These are phyloP conservation scores for Zelopaecilomyces penicillatus DNA, from an alignment of 2,329 filamentous ascomycete genomes.

Conservation along the genomic window DNA sequence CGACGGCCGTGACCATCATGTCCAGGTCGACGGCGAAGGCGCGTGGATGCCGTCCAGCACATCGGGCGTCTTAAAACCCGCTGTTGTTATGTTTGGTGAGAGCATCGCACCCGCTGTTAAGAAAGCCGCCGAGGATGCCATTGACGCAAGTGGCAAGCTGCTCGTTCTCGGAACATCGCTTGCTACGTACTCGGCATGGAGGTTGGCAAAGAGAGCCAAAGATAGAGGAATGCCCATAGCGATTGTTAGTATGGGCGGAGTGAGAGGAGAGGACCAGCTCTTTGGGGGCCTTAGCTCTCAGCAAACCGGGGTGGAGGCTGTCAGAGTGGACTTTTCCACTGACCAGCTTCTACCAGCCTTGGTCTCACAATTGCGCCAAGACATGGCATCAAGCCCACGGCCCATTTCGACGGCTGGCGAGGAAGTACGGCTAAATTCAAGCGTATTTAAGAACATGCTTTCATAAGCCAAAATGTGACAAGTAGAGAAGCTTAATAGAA, in stretches of 20 bases:
- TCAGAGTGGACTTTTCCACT: slow-evolving; percentile 50
- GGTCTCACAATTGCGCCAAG: slow-evolving; percentile 40
- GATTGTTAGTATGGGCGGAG: slow-evolving; percentile 79
- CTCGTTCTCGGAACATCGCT: slow-evolving; percentile 82
- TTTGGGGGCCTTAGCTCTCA: slow-evolving; percentile 48
- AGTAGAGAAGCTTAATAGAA: slow-evolving; percentile 38
- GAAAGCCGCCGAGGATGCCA: slow-evolving; percentile 64
- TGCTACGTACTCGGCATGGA: slow-evolving; percentile 92
- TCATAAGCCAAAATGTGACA: slow-evolving; percentile 22
- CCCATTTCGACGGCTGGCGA: background rate
- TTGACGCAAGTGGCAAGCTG: slow-evolving; percentile 67
- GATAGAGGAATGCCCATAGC: slow-evolving; percentile 79
- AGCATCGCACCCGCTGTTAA: slow-evolving; percentile 66
- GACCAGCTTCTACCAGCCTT: slow-evolving; percentile 50
- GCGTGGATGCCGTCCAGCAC: slow-evolving; percentile 61
- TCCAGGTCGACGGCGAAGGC: slow-evolving; percentile 70
- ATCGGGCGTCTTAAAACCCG: slow-evolving; percentile 81
- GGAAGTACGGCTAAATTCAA: slow-evolving; percentile 12
- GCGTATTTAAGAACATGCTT: slow-evolving; percentile 51
- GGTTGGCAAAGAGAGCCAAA: slow-evolving; percentile 73
- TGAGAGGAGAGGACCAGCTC: slow-evolving; percentile 68
- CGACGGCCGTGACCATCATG: slow-evolving; percentile 46
- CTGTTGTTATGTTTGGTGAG: slow-evolving; percentile 95
- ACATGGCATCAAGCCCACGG: slow-evolving; percentile 7
- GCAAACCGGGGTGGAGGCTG: slow-evolving; percentile 43